Evolutionary conservation across 2,329 filamentous ascomycete species (phyloP).

Genomic region (Ophiostoma sp.): DNA sequence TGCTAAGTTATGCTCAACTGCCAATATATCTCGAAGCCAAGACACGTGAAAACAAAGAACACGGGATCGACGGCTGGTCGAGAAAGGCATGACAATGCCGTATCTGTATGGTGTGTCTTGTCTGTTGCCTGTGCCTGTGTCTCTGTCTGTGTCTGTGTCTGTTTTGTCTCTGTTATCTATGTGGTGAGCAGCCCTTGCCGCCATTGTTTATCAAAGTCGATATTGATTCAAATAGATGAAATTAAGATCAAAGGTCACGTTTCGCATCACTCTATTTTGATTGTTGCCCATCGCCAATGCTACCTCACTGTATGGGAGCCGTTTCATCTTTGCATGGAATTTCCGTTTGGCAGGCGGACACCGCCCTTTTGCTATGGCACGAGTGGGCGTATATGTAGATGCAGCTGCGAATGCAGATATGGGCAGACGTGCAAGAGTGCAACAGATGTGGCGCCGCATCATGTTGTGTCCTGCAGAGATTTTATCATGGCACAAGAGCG

Average conservation of each 20-base stretch:
- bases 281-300: neutral
- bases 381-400: neutral
- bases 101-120: too few species aligned
- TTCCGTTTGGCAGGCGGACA: neutral
- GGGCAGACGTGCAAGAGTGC: neutral
- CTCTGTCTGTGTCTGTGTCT: too few species aligned
- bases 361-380: neutral
- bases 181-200: neutral
- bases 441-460: neutral
- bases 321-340: neutral
- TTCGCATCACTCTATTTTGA: slow-evolving; percentile 6
- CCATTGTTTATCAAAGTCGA: neutral
- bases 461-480: slow-evolving; percentile 2
- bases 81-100: neutral
- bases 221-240: neutral
- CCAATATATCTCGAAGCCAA: neutral
- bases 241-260: neutral
- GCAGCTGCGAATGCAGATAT: neutral
- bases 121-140: too few species aligned
- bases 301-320: neutral
- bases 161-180: too few species aligned
- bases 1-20: neutral
- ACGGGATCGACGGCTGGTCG: neutral
- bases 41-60: neutral
- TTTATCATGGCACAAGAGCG: neutral